Evolutionary conservation across 257 asterid species (phyloP), one percentile per base, ranked within the genome.

Genomic region (Capsicum baccatum): DNA sequence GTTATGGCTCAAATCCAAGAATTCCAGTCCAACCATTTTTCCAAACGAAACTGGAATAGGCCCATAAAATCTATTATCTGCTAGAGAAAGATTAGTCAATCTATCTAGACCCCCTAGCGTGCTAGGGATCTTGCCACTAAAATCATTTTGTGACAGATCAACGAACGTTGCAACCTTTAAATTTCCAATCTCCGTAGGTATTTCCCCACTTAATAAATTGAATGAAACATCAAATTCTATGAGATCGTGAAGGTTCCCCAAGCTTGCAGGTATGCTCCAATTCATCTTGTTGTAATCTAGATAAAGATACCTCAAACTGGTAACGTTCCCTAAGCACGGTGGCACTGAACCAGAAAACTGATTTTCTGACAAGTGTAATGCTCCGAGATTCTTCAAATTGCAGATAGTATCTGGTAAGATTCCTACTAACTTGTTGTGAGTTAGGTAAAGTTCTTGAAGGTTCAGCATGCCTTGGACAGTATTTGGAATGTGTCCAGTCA

Each of bases 1-100:
- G 71, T 64, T 64, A 11, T 10, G 5, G 7, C 71, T 10, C 44
- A 64, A 64, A 64, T 64, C 47, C 37, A 64, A 64, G 71, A 11
- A 33, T 26, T 26, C 71, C 10, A 64, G 33, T 3, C 17, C n/a
- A 8, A 64, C 6, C 71, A 64, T 26, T 19, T 50, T 50, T 1
- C 80, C 80, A 42, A 73, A 42, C 47, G 80, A 73, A 44, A 17
- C 11, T 39, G 64, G 64, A 19, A 78, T 78, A 50, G 59, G 64
- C 14, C 64, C 82, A 14, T 52, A 0, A 52, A 78, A 35, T 19
- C 0, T 52, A 42, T 78, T 78, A 9, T 78, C 64, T 21, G 64
- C 82, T 12, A 78, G n/a, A 52, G 82, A 78, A 78, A 78, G 82
- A 1, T 21, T 3, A 6, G 26, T 26, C 42, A 78, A n/a, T 50